Evolutionary conservation across 177 flowering plant genomes (phyloP), one percentile per base, ranked within the genome.

Genomic region (Tripterygium wilfordii): DNA sequence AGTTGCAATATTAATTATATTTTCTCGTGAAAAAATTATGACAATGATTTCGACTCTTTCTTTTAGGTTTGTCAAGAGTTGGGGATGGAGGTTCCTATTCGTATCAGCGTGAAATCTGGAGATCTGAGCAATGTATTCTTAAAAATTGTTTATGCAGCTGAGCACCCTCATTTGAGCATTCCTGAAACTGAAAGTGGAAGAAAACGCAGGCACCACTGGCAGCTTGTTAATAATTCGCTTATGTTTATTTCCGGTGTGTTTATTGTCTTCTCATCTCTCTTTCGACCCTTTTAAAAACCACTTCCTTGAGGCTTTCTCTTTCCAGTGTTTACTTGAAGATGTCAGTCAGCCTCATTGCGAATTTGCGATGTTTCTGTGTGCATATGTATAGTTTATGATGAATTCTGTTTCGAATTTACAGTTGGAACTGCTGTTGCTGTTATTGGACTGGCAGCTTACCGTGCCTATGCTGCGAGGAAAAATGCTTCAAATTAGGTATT

Each of bases 51-150:
- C n/a, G n/a, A n/a, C n/a, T n/a, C n/a, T n/a, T n/a, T n/a, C n/a
- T 33, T 53, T 12, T 46, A 77, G 81, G 63, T 74, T 50, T 47
- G 69, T 48, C 60, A 62, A 51, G 64, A 60, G 42, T 45, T 79
- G 75, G 75, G 79, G 48, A 74, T 79, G n/a, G 79, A 65, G 43
- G 59, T 75, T 47, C 71, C 85, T 41, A 60, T 79, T 49, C 64
- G 65, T 49, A 26, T 79, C 18, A 74, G 82, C 49, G 57, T 59
- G 48, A 74, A 74, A 38, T 49, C 50, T 3, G 42, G 70, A 49
- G 70, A 66, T 36, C 12, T 59, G 30, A 74, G 69, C 32, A 56
- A 54, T 56, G 36, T 79, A 17, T 79, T 69, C 29, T 30, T 26
- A 10, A 74, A 56, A 56, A 65, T 79, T 51, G 25, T 76, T 8